A percentile compares a stretch with the other conserved stretches of the same genome.
phyloP scores from a whole-genome alignment of 2,329 filamentous ascomycete species.

The Byssothecium circinans region DNA sequence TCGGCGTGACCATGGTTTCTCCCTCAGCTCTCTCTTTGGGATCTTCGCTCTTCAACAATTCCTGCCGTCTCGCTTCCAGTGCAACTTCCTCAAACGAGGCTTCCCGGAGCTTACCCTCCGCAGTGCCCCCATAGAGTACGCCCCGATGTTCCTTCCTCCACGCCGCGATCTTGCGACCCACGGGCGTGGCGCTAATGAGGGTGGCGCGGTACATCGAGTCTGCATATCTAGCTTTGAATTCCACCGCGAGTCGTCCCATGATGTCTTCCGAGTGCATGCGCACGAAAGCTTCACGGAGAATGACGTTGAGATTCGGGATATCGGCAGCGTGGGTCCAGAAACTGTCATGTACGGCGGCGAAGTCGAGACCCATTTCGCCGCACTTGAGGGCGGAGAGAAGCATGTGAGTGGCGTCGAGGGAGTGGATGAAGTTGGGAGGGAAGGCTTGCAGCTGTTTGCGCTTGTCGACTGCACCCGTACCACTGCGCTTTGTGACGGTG shows the following conservation, averaged over 20 bases:
- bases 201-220: slow-evolving; percentile 74
- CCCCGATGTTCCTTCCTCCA: slow-evolving; percentile 25
- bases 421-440: slow-evolving; percentile 98
- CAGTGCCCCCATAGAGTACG: neutral
- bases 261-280: slow-evolving; percentile 91
- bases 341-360: slow-evolving; percentile 95
- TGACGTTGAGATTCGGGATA: slow-evolving; percentile 75
- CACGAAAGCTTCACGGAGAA: slow-evolving; percentile 89
- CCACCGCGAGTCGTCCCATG: slow-evolving; percentile 73
- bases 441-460: slow-evolving; percentile 95
- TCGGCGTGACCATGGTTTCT: slow-evolving; percentile 75
- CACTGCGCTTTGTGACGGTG: slow-evolving; percentile 65
- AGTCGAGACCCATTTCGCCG: slow-evolving; percentile 73
- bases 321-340: slow-evolving; percentile 98
- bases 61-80: slow-evolving; percentile 68
- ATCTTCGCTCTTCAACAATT: slow-evolving; percentile 69
- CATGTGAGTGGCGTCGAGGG: slow-evolving; percentile 98
- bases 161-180: slow-evolving; percentile 51
- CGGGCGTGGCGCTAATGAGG: slow-evolving; percentile 50
- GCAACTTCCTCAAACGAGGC: slow-evolving; percentile 62
- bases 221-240: slow-evolving; percentile 80
- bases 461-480: slow-evolving; percentile 74
- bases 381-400: slow-evolving; percentile 86
- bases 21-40: slow-evolving; percentile 68
- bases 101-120: slow-evolving; percentile 6